Conservation (phyloP, 2,329 filamentous ascomycete genomes). For the Camillea tinctor region DNA sequence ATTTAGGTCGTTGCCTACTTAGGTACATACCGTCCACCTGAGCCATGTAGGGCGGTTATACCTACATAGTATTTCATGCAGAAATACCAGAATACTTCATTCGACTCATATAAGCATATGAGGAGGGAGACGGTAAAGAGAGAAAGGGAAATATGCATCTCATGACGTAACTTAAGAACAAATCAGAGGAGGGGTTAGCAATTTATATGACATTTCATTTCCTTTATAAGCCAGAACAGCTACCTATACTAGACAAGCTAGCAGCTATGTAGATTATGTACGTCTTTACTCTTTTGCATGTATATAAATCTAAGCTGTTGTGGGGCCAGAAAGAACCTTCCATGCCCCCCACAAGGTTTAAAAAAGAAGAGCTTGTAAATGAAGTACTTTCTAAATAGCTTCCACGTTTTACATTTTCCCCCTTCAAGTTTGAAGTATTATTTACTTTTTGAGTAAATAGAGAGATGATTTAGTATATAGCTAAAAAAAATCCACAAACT, state of each 20-base stretch:
- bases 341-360: neutral
- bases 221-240: neutral
- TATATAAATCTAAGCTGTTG: neutral
- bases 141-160: neutral
- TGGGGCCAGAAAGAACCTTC: neutral
- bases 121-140: neutral
- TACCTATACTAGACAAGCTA: neutral
- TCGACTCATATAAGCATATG: too few species aligned
- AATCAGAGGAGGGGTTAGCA: neutral
- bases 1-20: neutral
- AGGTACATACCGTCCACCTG: neutral
- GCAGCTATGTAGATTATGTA: neutral
- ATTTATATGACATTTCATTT: neutral
- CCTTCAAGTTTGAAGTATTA: neutral
- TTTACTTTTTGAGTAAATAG: too few species aligned
- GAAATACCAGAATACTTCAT: neutral
- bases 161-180: neutral
- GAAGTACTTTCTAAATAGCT: neutral
- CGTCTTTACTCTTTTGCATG: neutral
- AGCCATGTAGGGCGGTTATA: neutral
- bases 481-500: too few species aligned
- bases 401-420: neutral
- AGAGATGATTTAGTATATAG: too few species aligned
- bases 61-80: neutral
- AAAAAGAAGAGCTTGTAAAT: neutral